Evolutionary conservation across 2,329 filamentous ascomycete genomes (phyloP), one percentile per base, ranked within the genome.

Genomic region (Apiospora arundinis): DNA sequence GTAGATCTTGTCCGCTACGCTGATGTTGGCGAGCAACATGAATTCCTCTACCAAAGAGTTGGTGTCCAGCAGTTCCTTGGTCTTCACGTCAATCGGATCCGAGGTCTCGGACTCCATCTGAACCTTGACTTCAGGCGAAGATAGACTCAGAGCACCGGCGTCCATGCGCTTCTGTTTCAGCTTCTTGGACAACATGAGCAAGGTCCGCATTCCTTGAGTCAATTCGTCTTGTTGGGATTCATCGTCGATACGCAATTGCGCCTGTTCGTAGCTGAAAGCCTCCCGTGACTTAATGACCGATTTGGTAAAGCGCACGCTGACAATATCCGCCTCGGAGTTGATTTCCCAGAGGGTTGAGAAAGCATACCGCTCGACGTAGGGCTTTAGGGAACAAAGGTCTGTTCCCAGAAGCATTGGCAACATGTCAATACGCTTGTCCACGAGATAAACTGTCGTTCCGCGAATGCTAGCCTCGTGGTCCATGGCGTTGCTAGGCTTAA

Each of bases 361-460:
- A 40, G 94, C 93, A 78, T 91, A 96, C 12, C 93, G 93, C 84
- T 99, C 96, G n/a, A 99, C 95, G 77, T 98, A 96, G 0, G 96
- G 96, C 82, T 98, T 98, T 25, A 99, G 86, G 0, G 96, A 99
- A 84, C 96, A 99, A 1, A 99, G 87, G 78, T 99, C 95, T 0
- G 96, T 99, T 71, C 96, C 96, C 16, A 99, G 91, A 44, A 99
- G 91, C 88, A 95, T 95, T 0, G 97, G 97, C 81, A 99, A 88
- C 97, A 99, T 99, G 85, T 99, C 97, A 77, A 99, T 99, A 77
- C 96, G 95, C 87, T 99, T 99, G 83, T 99, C 96, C 3, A 99
- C 96, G 21, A 99, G 87, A 80, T 99, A 99, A 40, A 99, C 96
- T 0, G 95, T 98, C 5, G 96, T 98, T 73, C 96, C 96, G 77